Evolutionary conservation across 768 basidiomycete genomes (phyloP), one percentile per base, ranked within the genome.

Genomic region (Trametes sanguinea): DNA sequence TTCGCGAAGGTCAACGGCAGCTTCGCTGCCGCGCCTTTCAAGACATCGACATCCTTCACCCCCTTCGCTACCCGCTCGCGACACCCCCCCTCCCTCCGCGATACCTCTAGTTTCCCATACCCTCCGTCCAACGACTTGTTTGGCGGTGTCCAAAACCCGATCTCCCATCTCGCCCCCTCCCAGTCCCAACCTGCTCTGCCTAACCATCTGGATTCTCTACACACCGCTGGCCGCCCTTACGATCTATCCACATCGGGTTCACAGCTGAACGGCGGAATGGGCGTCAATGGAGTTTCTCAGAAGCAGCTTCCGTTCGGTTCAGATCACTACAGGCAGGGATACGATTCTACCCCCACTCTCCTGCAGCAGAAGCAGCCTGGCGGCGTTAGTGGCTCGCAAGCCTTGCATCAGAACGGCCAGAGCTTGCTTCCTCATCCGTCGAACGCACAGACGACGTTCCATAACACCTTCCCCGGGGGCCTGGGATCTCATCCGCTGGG

Each of bases 391-490:
- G 35, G 54, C 37, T 29, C 39, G 7, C 62, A 63, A 37, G 63
- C 58, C 30, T 42, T 67, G 9, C 29, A 63, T 22, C 65, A 63
- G 53, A 67, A 67, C 59, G 60, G 69, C 11, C 79, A 79, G 39
- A 71, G 72, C 5, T 54, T 74, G 6, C 71, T 71, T n/a, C 61
- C 71, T 2, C 63, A 76, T 5, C 74, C 76, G 14, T 73, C 74
- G 35, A 71, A 70, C 30, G 70, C 73, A 32, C 74, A 71, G 61
- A 45, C 55, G 40, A 39, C 68, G 30, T 63, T 73, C 60, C 79
- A 77, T 61, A 62, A 69, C 16, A 60, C 75, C 7, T 81, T 72
- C 61, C 60, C 77, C 61, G 78, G 78, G 16, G 75, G 75, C 1
- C 52, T 72, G 80, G 63, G 58, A 43, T 40, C 61, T 6, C 66